Evolutionary conservation across 2,329 filamentous ascomycete genomes (phyloP).

Genomic region (Nemania sp.): DNA sequence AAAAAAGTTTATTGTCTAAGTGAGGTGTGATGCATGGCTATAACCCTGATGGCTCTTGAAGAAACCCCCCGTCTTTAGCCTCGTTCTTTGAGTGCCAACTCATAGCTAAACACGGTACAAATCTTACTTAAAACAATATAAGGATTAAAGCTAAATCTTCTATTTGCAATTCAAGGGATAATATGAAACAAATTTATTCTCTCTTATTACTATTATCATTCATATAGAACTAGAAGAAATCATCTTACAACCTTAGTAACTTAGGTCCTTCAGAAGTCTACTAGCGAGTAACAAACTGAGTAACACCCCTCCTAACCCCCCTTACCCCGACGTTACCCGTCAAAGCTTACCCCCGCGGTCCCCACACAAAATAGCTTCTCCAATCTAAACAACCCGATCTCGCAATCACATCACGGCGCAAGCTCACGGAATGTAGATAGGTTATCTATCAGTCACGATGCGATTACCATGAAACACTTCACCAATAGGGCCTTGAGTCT

Average conservation of each 20-base stretch:
- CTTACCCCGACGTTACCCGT: slow-evolving; percentile 17
- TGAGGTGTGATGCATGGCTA: not conserved
- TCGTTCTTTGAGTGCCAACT: not conserved
- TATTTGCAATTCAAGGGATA: too few relatives aligned
- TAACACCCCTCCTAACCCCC: too few relatives aligned
- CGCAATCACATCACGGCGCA: slow-evolving; percentile 39
- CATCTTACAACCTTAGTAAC: too few relatives aligned
- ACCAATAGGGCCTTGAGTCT: slow-evolving; percentile 41
- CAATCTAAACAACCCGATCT: slow-evolving; percentile 40
- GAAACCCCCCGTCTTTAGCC: too few relatives aligned
- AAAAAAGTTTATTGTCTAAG: too few relatives aligned
- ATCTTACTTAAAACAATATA: too few relatives aligned
- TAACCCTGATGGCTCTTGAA: not conserved
- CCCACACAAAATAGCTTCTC: slow-evolving; percentile 31
- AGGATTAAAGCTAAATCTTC: too few relatives aligned
- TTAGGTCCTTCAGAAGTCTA: too few relatives aligned
- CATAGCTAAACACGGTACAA: not conserved
- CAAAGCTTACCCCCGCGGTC: slow-evolving; percentile 16
- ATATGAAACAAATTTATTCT: too few relatives aligned
- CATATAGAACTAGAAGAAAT: too few relatives aligned
- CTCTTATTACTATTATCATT: too few relatives aligned
- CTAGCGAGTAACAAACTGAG: too few relatives aligned
- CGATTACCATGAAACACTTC: slow-evolving; percentile 46
- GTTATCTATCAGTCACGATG: slow-evolving; percentile 33
- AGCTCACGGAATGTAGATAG: not conserved